Conservation (phyloP, 2,329 filamentous ascomycete genomes). For the Monilinia vaccinii-corymbosi region DNA sequence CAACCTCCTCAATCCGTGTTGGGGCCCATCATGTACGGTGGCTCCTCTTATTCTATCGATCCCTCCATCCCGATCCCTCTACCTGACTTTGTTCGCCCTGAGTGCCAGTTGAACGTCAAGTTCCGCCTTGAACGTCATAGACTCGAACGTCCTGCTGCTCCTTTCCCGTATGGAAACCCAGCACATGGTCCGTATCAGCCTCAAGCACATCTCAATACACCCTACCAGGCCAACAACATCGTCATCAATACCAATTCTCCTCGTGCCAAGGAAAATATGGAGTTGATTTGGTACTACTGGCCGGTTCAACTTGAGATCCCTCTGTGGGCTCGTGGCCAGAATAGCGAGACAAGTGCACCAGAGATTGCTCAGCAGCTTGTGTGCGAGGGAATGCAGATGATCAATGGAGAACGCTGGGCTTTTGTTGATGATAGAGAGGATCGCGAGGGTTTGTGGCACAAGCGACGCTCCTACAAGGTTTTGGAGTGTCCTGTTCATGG, state of each 20-base stretch:
- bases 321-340: neutral
- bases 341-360: neutral
- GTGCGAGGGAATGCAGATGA: constrained; percentile 1
- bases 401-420: constrained; percentile 1
- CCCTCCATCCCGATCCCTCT: neutral
- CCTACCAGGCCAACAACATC: neutral
- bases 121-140: constrained; percentile 3
- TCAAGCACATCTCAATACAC: neutral
- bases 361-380: neutral
- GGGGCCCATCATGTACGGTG: neutral
- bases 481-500: neutral
- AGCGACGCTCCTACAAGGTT: neutral
- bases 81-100: neutral
- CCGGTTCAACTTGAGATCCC: constrained; percentile 1
- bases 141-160: neutral
- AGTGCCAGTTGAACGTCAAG: neutral
- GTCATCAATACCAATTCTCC: neutral
- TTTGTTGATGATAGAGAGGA: neutral
- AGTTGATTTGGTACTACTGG: neutral
- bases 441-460: constrained; percentile 3
- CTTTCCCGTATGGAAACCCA: neutral
- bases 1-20: neutral
- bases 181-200: neutral
- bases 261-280: neutral
- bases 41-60: neutral